These are phyloP conservation scores for Dovyalis caffra DNA, from an alignment of 345 rosid genomes.

Conservation along the genomic window DNA sequence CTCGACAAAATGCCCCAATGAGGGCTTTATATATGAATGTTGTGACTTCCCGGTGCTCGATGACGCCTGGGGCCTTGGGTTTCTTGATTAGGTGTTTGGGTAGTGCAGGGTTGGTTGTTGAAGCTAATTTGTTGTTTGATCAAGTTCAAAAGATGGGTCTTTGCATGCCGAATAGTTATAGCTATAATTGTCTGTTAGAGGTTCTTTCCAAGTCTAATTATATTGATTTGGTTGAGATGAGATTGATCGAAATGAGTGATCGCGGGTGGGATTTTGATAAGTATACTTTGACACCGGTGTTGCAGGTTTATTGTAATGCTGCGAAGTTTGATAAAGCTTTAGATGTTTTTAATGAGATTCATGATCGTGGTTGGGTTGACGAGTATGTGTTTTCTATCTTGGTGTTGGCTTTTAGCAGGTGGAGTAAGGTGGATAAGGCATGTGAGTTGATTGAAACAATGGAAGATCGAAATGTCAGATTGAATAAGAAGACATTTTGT, in stretches of 20 bases:
- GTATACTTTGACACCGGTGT: conserved; percentile 70
- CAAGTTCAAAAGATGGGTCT: conserved; percentile 48
- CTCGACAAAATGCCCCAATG: conserved; percentile 84
- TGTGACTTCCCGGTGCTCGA: conserved; percentile 48
- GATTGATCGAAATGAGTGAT: conserved; percentile 62
- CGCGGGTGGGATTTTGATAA: conserved; percentile 54
- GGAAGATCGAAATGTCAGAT: conserved; percentile 45
- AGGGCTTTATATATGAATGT: conserved; percentile 45
- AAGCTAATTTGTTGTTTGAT: conserved; percentile 69
- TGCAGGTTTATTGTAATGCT: conserved; percentile 64
- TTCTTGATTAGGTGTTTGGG: conserved; percentile 77
- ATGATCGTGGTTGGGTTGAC: conserved; percentile 63
- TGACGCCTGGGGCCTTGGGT: conserved; percentile 83
- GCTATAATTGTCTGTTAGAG: conserved; percentile 79
- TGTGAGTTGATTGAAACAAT: conserved; percentile 66
- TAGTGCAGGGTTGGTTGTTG: conserved; percentile 55
- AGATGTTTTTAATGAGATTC: conserved; percentile 53
- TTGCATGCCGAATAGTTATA: conserved; percentile 65
- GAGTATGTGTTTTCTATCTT: conserved; percentile 55
- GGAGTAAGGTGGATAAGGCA: conserved; percentile 73
- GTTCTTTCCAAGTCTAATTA: conserved; percentile 54
- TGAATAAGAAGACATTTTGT: conserved; percentile 70
- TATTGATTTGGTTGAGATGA: conserved; percentile 57
- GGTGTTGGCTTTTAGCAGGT: conserved; percentile 60
- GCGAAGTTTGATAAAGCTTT: conserved; percentile 53